Percentiles rank a stretch among this genome's conserved stretches.
Conservation (phyloP, 2,329 filamentous ascomycete species). For the Aspergillus tubingensis region DNA sequence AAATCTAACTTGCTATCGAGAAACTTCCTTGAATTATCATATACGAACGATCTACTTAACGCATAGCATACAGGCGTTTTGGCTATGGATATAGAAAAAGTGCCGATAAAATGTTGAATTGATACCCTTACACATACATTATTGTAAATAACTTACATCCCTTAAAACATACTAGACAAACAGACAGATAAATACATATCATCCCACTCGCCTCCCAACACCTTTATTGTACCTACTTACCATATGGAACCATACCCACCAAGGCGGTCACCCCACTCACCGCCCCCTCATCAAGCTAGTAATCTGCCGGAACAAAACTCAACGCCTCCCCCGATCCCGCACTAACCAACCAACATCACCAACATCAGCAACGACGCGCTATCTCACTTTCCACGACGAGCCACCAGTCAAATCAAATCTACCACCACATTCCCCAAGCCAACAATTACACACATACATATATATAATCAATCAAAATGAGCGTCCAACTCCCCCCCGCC, state of each 20-base stretch:
- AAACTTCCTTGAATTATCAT: background rate
- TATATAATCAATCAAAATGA: constrained; percentile 27
- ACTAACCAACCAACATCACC: no score
- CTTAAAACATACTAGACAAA: no score
- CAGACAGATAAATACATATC: background rate
- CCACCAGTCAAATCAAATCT: no score
- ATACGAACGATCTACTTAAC: background rate
- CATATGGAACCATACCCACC: no score
- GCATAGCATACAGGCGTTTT: constrained; percentile 21
- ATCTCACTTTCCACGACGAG: no score
- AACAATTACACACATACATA: no score
- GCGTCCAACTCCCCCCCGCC: constrained; percentile 36
- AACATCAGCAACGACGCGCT: no score
- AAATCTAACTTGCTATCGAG: constrained; percentile 17
- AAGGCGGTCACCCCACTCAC: no score
- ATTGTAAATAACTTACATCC: background rate
- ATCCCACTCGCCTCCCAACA: background rate
- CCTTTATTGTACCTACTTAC: background rate
- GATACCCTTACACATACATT: constrained; percentile 16
- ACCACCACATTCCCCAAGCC: no score
- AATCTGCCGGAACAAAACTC: no score
- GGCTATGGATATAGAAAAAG: constrained; percentile 23
- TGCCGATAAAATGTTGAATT: constrained; percentile 9
- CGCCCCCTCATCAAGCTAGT: no score
- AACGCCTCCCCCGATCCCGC: no score